Conservation (phyloP, 352 stramenopile genomes). For the Phytophthora niederhauseri region DNA sequence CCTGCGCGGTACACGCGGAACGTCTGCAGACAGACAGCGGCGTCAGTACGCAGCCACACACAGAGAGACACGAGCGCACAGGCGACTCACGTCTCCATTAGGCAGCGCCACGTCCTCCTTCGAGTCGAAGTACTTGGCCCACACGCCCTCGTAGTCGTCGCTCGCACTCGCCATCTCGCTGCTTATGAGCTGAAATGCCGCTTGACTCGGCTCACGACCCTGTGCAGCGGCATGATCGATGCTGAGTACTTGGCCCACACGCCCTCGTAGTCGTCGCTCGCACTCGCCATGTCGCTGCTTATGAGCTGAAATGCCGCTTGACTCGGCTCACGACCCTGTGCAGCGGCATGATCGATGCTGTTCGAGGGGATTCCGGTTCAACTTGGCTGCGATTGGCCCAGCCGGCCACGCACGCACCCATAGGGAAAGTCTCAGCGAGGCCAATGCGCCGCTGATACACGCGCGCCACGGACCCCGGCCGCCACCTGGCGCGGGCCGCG, state of each 20-base stretch:
- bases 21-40: slow-evolving; percentile 42
- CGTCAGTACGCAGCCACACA: slow-evolving; percentile 1
- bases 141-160: slow-evolving; percentile 46
- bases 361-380: neutral
- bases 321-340: neutral
- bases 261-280: slow-evolving; percentile 32
- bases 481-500: slow-evolving; percentile 19
- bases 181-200: neutral
- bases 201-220: neutral
- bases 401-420: too few relatives aligned
- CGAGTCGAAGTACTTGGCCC: slow-evolving; percentile 79
- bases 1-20: slow-evolving; percentile 85
- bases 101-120: slow-evolving; percentile 63
- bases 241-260: slow-evolving; percentile 80
- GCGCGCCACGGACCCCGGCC: neutral
- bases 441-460: slow-evolving; percentile 4
- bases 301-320: too few relatives aligned
- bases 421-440: neutral
- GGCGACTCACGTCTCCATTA: slow-evolving; percentile 60
- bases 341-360: neutral
- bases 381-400: too few relatives aligned
- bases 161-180: slow-evolving; percentile 5
- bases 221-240: neutral
- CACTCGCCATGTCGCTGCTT: slow-evolving; percentile 4
- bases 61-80: neutral